Evolutionary conservation across 2,329 filamentous ascomycete species (phyloP).

Genomic region (Sporothrix pallida): DNA sequence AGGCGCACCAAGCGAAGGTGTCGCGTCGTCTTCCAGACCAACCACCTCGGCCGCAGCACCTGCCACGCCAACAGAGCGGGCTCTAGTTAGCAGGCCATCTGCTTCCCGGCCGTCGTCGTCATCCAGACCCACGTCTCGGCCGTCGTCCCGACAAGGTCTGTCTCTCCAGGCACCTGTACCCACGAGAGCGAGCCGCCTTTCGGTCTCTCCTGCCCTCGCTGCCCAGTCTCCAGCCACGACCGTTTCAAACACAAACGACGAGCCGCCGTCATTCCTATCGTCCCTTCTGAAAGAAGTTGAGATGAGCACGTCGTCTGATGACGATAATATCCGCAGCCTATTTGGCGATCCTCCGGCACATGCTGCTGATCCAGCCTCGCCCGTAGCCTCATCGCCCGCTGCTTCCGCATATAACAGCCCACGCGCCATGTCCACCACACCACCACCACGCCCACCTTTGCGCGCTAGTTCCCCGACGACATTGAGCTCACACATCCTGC

Average conservation of each 20-base stretch:
- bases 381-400: slow-evolving; percentile 63
- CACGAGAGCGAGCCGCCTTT: slow-evolving; percentile 30
- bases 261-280: slow-evolving; percentile 79
- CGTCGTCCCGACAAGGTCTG: slow-evolving; percentile 16
- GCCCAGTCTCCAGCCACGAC: slow-evolving; percentile 21
- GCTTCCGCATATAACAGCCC: slow-evolving; percentile 70
- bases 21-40: slow-evolving; percentile 47
- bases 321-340: slow-evolving; percentile 55
- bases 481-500: slow-evolving; percentile 73
- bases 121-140: slow-evolving; percentile 3
- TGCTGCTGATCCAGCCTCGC: slow-evolving; percentile 44
- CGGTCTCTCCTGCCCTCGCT: neutral
- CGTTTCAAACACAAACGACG: slow-evolving; percentile 42
- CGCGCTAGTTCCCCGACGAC: slow-evolving; percentile 69
- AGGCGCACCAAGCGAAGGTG: slow-evolving; percentile 53
- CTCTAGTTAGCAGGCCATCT: slow-evolving; percentile 7
- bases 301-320: slow-evolving; percentile 63
- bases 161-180: slow-evolving; percentile 11
- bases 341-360: slow-evolving; percentile 43
- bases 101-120: neutral
- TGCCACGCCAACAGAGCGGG: slow-evolving; percentile 6
- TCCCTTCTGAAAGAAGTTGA: slow-evolving; percentile 90
- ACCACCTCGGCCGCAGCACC: slow-evolving; percentile 28
- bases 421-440: slow-evolving; percentile 69
- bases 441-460: slow-evolving; percentile 66